phyloP scores from a whole-genome alignment of 768 basidiomycete species.

The Serendipita sp. region DNA sequence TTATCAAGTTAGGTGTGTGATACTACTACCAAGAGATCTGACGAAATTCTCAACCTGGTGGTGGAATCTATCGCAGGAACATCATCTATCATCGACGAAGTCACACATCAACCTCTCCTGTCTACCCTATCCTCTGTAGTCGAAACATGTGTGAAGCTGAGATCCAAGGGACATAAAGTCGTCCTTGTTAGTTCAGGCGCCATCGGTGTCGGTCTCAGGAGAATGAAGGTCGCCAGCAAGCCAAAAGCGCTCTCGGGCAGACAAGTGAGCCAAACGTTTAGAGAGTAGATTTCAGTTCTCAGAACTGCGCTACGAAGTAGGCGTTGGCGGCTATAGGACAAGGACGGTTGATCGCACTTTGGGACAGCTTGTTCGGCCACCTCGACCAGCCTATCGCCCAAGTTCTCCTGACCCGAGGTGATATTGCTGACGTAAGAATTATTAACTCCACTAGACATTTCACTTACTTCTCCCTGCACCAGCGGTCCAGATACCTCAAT shows the following conservation, averaged over 20 bases:
- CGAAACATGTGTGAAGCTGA: conserved; percentile 71
- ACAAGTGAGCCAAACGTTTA: conserved; percentile 42
- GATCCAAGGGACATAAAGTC: conserved; percentile 74
- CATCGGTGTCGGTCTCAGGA: conserved; percentile 86
- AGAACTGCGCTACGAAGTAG: conserved; percentile 23
- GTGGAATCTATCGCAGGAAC: conserved; percentile 40
- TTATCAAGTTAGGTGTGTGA: conserved; percentile 68
- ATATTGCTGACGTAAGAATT: conserved; percentile 79
- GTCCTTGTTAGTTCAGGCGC: conserved; percentile 94
- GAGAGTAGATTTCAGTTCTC: not conserved
- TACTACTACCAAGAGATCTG: conserved; percentile 3
- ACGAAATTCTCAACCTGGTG: conserved; percentile 6
- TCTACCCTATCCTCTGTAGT: conserved; percentile 84
- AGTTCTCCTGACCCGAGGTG: conserved; percentile 81
- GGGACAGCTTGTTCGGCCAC: conserved; percentile 92
- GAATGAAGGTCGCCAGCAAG: conserved; percentile 67
- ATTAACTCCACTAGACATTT: not conserved
- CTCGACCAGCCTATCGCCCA: conserved; percentile 93
- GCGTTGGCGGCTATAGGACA: conserved; percentile 95
- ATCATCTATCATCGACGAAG: conserved; percentile 91
- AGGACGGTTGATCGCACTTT: conserved; percentile 86
- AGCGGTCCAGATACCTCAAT: conserved; percentile 92
- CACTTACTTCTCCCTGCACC: conserved; percentile 3
- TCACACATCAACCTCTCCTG: conserved; percentile 79
- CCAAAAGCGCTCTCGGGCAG: conserved; percentile 81